Conservation (phyloP, 257 asterid species). For the Ilex asprella region DNA sequence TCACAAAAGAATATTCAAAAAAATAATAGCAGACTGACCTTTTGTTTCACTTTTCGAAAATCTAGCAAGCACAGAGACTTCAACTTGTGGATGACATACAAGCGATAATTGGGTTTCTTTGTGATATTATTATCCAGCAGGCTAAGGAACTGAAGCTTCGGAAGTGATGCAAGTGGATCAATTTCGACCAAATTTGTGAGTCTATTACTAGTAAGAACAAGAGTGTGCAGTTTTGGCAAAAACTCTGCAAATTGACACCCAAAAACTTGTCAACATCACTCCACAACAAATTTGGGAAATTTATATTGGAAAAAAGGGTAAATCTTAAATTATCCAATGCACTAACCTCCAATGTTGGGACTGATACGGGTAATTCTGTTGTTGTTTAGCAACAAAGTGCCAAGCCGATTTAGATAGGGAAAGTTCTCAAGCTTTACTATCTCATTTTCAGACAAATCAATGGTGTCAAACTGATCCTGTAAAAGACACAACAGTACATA, state of each 20-base stretch:
- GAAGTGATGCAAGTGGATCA: slow-evolving; percentile 89
- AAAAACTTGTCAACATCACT: background rate
- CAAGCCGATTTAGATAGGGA: slow-evolving; percentile 67
- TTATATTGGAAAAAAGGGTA: background rate
- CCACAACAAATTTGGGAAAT: background rate
- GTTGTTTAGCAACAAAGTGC: slow-evolving; percentile 87
- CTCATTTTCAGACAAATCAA: slow-evolving; percentile 97
- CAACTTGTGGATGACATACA: slow-evolving; percentile 91
- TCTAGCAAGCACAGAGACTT: slow-evolving; percentile 79
- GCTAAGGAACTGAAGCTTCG: slow-evolving; percentile 89
- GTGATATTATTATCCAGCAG: slow-evolving; percentile 87
- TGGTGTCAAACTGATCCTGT: slow-evolving; percentile 96
- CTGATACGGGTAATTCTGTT: slow-evolving; percentile 92
- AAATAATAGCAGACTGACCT: slow-evolving; percentile 44
- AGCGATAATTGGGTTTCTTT: slow-evolving; percentile 92
- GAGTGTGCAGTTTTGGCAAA: slow-evolving; percentile 85
- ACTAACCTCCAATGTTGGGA: slow-evolving; percentile 81
- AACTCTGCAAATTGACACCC: slow-evolving; percentile 53
- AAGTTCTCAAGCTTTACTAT: slow-evolving; percentile 96
- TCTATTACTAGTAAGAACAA: slow-evolving; percentile 92
- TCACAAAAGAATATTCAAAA: slow-evolving; percentile 29
- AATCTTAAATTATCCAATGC: background rate
- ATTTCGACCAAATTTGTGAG: slow-evolving; percentile 86
- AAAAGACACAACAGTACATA: slow-evolving; percentile 3
- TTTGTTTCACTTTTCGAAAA: slow-evolving; percentile 88